Conservation (phyloP, 371 early-diverging fungal species). For the Rhizomucor pusillus region DNA sequence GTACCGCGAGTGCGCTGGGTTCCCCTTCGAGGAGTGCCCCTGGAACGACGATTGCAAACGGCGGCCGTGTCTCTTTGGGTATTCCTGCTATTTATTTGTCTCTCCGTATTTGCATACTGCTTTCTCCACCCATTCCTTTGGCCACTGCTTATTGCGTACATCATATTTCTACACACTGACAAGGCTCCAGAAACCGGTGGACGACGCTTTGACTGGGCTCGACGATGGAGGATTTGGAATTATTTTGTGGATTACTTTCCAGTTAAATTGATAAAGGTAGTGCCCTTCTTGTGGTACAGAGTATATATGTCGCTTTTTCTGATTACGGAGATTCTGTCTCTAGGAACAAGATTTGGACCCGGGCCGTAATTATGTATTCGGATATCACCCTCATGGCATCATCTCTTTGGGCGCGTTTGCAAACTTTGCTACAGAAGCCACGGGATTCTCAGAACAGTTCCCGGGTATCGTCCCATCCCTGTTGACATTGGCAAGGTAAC, state of each 20-base stretch:
- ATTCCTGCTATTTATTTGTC: constrained; percentile 51
- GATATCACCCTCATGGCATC: constrained; percentile 85
- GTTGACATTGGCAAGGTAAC: constrained; percentile 49
- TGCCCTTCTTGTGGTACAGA: no score
- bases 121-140: constrained; percentile 42
- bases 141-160: constrained; percentile 62
- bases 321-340: neutral
- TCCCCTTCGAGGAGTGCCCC: constrained; percentile 67
- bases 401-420: constrained; percentile 80
- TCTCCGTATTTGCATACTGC: constrained; percentile 43
- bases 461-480: constrained; percentile 67
- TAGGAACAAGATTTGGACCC: constrained; percentile 77
- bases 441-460: constrained; percentile 60
- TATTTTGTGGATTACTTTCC: constrained; percentile 81
- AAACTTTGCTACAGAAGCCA: constrained; percentile 78
- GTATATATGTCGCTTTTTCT: no score
- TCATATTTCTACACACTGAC: constrained; percentile 55
- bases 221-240: constrained; percentile 54
- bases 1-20: constrained; percentile 48
- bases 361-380: constrained; percentile 71
- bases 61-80: constrained; percentile 63
- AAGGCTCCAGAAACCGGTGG: constrained; percentile 67
- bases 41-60: constrained; percentile 73
- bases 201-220: constrained; percentile 57
- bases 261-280: constrained; percentile 65